A percentile compares a stretch with the other conserved stretches of the same genome.
These are phyloP conservation scores for Crithidia thermophila DNA, from an alignment of 208 protist species.

Conservation along the genomic window DNA sequence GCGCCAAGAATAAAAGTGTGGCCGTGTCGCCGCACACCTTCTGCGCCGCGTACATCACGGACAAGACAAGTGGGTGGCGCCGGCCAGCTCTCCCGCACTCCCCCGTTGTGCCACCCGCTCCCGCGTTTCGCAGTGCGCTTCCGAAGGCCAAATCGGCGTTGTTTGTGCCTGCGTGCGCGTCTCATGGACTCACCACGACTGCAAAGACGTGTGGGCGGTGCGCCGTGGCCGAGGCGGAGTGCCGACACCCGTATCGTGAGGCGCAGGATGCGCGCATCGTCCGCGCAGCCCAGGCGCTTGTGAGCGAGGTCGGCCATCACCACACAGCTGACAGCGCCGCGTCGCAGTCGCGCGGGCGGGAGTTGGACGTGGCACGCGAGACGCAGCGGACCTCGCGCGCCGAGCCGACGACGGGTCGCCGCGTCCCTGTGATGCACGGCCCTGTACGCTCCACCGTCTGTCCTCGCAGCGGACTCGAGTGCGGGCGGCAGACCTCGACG, in stretches of 20 bases:
- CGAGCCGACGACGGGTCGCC: slow-evolving; percentile 14
- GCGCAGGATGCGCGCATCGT: slow-evolving; percentile 32
- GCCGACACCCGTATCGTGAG: slow-evolving; percentile 32
- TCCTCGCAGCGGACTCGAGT: slow-evolving; percentile 9
- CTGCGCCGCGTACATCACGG: neutral
- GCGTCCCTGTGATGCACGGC: slow-evolving; percentile 23
- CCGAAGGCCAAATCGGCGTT: slow-evolving; percentile 17
- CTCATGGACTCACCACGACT: too few species aligned
- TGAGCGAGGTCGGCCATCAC: neutral
- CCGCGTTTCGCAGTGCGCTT: neutral
- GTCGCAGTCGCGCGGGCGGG: slow-evolving; percentile 18
- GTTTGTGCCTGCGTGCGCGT: slow-evolving; percentile 28
- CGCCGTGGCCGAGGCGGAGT: slow-evolving; percentile 5
- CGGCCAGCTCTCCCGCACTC: neutral
- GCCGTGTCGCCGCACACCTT: neutral
- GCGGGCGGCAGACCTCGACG: slow-evolving; percentile 20
- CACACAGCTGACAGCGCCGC: neutral
- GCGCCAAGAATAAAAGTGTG: neutral
- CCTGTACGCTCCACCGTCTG: slow-evolving; percentile 19
- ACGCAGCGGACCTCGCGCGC: slow-evolving; percentile 20
- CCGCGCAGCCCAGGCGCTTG: slow-evolving; percentile 7
- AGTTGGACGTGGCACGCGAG: slow-evolving; percentile 20
- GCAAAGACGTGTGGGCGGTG: slow-evolving; percentile 7
- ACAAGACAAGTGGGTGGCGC: neutral
- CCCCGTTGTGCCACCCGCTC: neutral